phyloP scores from a whole-genome alignment of 306 rosid species.

The Citrullus amarus region DNA sequence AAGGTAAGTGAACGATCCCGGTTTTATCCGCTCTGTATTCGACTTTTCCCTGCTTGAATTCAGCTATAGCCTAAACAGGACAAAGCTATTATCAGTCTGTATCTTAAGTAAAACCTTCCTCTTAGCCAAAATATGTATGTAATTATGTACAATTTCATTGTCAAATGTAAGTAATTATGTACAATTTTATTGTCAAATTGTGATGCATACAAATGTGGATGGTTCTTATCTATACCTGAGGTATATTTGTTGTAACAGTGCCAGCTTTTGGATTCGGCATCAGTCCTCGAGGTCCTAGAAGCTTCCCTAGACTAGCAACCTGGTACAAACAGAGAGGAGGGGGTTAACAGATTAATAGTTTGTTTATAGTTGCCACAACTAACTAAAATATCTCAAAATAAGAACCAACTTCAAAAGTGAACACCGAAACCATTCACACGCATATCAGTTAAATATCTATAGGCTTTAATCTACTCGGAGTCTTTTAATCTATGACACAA shows the following conservation, averaged over 20 bases:
- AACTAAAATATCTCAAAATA: not conserved
- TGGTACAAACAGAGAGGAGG: slow-evolving; percentile 23
- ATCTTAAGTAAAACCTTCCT: not conserved
- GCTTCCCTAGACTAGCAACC: slow-evolving; percentile 97
- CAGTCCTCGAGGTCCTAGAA: slow-evolving; percentile 98
- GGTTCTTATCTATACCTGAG: slow-evolving; percentile 44
- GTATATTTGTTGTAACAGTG: slow-evolving; percentile 86
- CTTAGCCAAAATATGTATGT: not conserved
- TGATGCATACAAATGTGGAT: not conserved
- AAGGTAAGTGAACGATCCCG: slow-evolving; percentile 91
- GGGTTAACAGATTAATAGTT: slow-evolving; percentile 11
- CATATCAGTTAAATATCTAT: not conserved
- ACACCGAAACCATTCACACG: not conserved
- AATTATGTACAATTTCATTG: not conserved
- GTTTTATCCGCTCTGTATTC: slow-evolving; percentile 97
- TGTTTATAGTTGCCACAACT: not conserved
- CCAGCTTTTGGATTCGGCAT: slow-evolving; percentile 99
- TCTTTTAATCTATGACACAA: not conserved
- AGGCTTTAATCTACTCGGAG: not conserved
- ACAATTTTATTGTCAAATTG: not conserved
- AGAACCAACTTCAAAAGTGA: not conserved
- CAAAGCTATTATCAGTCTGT: not conserved
- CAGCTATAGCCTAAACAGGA: slow-evolving; percentile 68
- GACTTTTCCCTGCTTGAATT: slow-evolving; percentile 96
- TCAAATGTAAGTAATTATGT: not conserved